Base-by-base conservation (phyloP, 164 flowering plant species). In the Hamamelis virginiana region DNA sequence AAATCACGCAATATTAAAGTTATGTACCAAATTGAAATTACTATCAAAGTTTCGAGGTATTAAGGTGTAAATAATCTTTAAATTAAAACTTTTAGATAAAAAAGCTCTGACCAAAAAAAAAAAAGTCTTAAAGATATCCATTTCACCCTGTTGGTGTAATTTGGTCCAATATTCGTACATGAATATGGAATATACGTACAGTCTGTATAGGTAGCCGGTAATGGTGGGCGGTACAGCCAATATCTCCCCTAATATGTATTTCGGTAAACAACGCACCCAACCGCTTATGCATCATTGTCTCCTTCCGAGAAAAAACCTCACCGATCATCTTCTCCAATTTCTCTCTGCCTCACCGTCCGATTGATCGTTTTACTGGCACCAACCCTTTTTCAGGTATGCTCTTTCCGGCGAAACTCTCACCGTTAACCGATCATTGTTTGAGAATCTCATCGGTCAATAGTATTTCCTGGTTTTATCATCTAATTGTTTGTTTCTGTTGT, bases 211-310 rank as follows among this genome's bases (percentile, higher is more conserved):
- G n/a, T n/a, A n/a, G n/a, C n/a, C n/a, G n/a, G n/a, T n/a, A n/a
- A n/a, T 27, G 55, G 60, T 25, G 60, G 60, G 38, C 18, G 8
- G 60, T 57, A 33, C 60, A 57, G 18, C 60, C 38, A 57, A 57
- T 64, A 28, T 69, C 68, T 28, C 57, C 68, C 46, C 62, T 56
- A 5, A 2, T 18, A 18, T 48, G 16, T 64, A 64, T 57, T 63
- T 50, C 48, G 28, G 27, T 52, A 15, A 19, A 62, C 60, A 64
- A 21, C 52, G 50, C 59, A 33, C 59, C 48, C 57, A 56, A 27
- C 58, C 64, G 74, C 62, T 53, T 53, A 52, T 62, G 52, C 59
- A 5, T 2, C 27, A 27, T 55, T 15, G 53, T 25, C 16, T 55
- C 21, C 41, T 44, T 57, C 5, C 16, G 18, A 33, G 1, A 67